Percentiles rank a stretch among this genome's conserved stretches.
Evolutionary conservation across 164 flowering plant species (phyloP).

Genomic region (Nymphaea thermarum): DNA sequence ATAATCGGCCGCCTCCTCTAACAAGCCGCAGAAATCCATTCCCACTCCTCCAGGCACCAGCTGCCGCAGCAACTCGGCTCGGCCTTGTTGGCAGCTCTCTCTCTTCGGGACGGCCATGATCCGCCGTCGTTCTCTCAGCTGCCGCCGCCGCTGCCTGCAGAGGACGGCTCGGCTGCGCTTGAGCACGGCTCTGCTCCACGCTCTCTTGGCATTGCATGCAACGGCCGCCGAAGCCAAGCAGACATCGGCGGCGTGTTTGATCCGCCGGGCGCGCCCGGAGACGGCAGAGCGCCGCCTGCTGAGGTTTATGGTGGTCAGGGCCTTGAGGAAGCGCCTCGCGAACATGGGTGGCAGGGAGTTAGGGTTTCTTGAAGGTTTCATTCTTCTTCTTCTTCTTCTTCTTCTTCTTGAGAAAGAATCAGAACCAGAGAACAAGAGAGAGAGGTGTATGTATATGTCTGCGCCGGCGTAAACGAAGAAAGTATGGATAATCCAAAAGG

Average conservation of each 20-base stretch:
- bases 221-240: constrained; percentile 32
- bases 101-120: not conserved
- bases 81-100: constrained; percentile 1
- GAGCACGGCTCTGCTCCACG: constrained; percentile 44
- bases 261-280: constrained; percentile 9
- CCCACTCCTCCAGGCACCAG: constrained; percentile 41
- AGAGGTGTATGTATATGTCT: not conserved
- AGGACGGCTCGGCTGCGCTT: constrained; percentile 6
- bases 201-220: constrained; percentile 28
- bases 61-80: constrained; percentile 12
- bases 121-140: constrained; percentile 2
- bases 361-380: constrained; percentile 4
- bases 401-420: not conserved
- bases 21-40: constrained; percentile 36
- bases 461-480: not conserved
- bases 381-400: too few species aligned
- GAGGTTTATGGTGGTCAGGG: constrained; percentile 14
- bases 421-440: not conserved
- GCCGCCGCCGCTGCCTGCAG: not conserved
- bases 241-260: constrained; percentile 32
- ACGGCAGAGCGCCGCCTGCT: not conserved
- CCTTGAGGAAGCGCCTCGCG: constrained; percentile 22
- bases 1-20: constrained; percentile 53
- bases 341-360: constrained; percentile 18
- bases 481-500: not conserved